Conservation (phyloP, 2,329 filamentous ascomycete species). For the Talaromyces sp. region DNA sequence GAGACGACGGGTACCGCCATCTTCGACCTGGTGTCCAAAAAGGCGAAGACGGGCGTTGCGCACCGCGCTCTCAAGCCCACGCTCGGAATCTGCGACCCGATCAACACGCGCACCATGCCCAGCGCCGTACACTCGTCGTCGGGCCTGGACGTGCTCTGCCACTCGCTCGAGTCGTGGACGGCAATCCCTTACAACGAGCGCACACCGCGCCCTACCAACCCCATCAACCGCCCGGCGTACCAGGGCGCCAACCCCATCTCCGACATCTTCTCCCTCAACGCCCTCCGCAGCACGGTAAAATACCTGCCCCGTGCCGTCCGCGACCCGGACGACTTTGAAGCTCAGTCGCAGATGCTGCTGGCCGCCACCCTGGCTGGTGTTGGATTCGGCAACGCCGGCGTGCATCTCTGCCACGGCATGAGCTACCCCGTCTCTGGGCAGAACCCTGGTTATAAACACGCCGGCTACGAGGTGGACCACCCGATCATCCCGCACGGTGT, state of each 20-base stretch:
- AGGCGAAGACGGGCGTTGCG: constrained; percentile 91
- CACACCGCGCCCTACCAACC: constrained; percentile 76
- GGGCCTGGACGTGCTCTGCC: constrained; percentile 90
- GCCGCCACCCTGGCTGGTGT: constrained; percentile 92
- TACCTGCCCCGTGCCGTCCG: constrained; percentile 84
- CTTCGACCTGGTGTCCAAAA: constrained; percentile 85
- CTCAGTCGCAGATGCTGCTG: constrained; percentile 91
- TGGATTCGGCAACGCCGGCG: constrained; percentile 94
- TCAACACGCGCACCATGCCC: constrained; percentile 96
- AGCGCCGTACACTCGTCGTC: constrained; percentile 86
- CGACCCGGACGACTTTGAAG: constrained; percentile 86
- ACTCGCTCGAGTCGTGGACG: constrained; percentile 94
- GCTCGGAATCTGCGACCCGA: constrained; percentile 74
- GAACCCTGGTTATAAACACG: constrained; percentile 84
- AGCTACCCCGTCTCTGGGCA: constrained; percentile 95
- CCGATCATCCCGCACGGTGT: constrained; percentile 95
- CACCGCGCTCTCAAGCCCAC: constrained; percentile 95
- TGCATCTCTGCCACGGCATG: constrained; percentile 89
- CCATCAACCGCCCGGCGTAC: constrained; percentile 86
- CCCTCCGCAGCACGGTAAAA: constrained; percentile 76
- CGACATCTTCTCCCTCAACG: constrained; percentile 90
- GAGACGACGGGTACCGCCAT: constrained; percentile 98
- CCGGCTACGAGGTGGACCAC: constrained; percentile 70
- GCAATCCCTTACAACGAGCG: constrained; percentile 92
- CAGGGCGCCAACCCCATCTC: constrained; percentile 97